These are phyloP conservation scores for Aegilops speltoides DNA, from an alignment of 176 grass and related monocot species.

Conservation along the genomic window DNA sequence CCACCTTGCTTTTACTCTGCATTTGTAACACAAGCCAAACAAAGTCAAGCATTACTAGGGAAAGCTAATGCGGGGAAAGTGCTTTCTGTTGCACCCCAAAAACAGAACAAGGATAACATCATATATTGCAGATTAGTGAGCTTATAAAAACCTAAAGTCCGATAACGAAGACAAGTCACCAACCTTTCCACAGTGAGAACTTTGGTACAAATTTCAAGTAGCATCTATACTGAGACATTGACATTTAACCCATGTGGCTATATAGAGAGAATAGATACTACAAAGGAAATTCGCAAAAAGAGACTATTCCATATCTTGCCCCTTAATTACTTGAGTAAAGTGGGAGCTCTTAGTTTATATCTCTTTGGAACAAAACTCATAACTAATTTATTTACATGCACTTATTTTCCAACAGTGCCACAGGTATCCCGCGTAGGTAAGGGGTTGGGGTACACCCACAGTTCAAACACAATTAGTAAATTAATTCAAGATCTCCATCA, in stretches of 20 bases:
- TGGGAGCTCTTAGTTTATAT: slow-evolving; percentile 1
- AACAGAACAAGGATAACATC: slow-evolving; percentile 5
- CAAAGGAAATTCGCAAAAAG: not conserved
- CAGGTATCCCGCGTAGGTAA: not conserved
- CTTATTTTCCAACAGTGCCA: not conserved
- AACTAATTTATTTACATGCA: not conserved
- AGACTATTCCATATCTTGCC: not conserved
- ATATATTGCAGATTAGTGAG: slow-evolving; percentile 1
- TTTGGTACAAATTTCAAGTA: not conserved
- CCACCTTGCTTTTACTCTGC: slow-evolving; percentile 70
- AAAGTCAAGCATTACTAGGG: not conserved
- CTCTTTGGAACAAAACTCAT: not conserved
- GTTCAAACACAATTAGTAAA: not conserved
- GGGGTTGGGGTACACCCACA: not conserved
- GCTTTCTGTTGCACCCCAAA: not conserved
- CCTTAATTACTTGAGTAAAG: not conserved
- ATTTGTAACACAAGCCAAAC: slow-evolving; percentile 27
- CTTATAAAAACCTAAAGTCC: not conserved
- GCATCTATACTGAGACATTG: not conserved
- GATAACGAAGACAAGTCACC: not conserved
- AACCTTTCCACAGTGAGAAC: not conserved
- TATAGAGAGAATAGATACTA: not conserved
- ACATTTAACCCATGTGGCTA: not conserved
- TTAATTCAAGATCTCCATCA: slow-evolving; percentile 3
- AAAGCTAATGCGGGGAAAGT: slow-evolving; percentile 19